Evolutionary conservation across 2,329 filamentous ascomycete species (phyloP).

Genomic region (Colletotrichum kahawae): DNA sequence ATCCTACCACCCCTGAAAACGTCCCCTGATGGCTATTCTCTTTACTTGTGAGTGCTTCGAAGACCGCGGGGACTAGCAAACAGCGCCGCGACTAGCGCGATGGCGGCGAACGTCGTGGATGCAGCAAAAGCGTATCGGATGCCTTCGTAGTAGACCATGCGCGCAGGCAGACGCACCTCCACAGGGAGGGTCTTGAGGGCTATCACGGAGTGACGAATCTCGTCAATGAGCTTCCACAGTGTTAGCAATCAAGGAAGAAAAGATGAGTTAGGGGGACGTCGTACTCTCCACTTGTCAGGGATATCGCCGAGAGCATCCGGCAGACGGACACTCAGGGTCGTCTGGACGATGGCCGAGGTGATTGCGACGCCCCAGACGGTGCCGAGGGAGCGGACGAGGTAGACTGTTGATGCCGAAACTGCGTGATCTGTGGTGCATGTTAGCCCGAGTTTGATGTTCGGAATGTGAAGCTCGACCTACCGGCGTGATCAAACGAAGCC

Average conservation of each 20-base stretch:
- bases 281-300: slow-evolving; percentile 63
- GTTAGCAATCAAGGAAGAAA: not conserved
- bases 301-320: slow-evolving; percentile 58
- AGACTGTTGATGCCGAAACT: slow-evolving; percentile 66
- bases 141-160: slow-evolving; percentile 65
- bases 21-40: not conserved
- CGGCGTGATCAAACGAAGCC: slow-evolving; percentile 65
- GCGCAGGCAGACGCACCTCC: slow-evolving; percentile 60
- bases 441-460: not conserved
- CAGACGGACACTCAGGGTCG: slow-evolving; percentile 59
- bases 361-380: slow-evolving; percentile 69
- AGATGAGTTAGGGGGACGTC: slow-evolving; percentile 22
- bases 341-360: slow-evolving; percentile 67
- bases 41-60: slow-evolving; percentile 32
- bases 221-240: slow-evolving; percentile 60
- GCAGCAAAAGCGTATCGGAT: slow-evolving; percentile 60
- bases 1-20: not conserved
- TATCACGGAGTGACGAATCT: slow-evolving; percentile 66
- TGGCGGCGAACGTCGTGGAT: slow-evolving; percentile 54
- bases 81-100: slow-evolving; percentile 43
- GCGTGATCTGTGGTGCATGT: slow-evolving; percentile 57
- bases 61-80: slow-evolving; percentile 34
- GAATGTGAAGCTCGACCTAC: slow-evolving; percentile 38
- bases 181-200: slow-evolving; percentile 58
- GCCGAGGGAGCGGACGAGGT: slow-evolving; percentile 67